A percentile compares a stretch with the other conserved stretches of the same genome.
Evolutionary conservation across 306 rosid genomes (phyloP).

Genomic region (Spatholobus suberectus): DNA sequence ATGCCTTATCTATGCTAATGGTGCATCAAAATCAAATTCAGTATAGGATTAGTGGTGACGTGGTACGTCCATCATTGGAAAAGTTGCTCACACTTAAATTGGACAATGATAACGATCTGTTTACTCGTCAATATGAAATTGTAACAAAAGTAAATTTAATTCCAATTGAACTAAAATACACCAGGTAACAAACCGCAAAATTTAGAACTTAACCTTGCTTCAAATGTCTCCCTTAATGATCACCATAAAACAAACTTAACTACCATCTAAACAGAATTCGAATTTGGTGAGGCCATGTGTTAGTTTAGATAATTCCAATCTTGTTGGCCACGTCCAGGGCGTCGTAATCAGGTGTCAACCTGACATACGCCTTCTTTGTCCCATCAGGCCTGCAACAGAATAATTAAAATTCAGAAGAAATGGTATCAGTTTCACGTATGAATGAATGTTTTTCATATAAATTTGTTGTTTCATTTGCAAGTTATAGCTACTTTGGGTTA

Average conservation of each 20-base stretch:
- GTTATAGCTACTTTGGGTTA: background rate
- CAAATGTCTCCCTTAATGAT: conserved; percentile 14
- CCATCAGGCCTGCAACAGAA: conserved; percentile 81
- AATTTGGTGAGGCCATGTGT: background rate
- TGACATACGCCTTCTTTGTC: conserved; percentile 90
- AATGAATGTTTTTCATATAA: background rate
- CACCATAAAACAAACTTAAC: conserved; percentile 36
- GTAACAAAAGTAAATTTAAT: conserved; percentile 24
- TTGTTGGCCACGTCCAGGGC: conserved; percentile 97
- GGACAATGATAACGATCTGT: background rate
- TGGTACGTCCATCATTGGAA: background rate
- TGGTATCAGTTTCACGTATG: background rate
- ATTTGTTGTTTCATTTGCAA: background rate
- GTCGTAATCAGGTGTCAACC: conserved; percentile 87
- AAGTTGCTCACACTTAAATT: background rate
- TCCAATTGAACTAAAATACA: conserved; percentile 34
- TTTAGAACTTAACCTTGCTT: conserved; percentile 25
- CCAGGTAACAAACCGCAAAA: conserved; percentile 22
- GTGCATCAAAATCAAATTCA: background rate
- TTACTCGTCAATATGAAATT: conserved; percentile 13
- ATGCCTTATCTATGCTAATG: background rate
- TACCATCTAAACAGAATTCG: conserved; percentile 29
- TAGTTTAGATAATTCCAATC: conserved; percentile 77
- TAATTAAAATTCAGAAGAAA: background rate
- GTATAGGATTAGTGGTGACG: background rate